A percentile compares a stretch with the other conserved stretches of the same genome.
Conservation (phyloP, 208 protist species). For the Trypanosoma vivax region DNA sequence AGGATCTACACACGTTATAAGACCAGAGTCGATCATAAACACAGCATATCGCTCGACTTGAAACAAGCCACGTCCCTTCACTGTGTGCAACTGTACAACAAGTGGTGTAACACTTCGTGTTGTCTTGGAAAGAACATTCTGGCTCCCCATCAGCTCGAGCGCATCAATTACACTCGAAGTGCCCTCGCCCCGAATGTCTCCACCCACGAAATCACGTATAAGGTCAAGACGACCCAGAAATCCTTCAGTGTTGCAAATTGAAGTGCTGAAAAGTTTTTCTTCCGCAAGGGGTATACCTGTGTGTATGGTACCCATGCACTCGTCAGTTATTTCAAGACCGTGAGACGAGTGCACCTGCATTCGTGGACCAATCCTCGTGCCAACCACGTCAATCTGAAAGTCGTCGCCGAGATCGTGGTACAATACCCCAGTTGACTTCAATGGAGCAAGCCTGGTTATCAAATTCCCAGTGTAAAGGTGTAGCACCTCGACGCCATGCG, state of each 20-base stretch:
- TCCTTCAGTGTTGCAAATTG: slow-evolving; percentile 78
- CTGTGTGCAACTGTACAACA: slow-evolving; percentile 67
- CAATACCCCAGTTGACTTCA: slow-evolving; percentile 38
- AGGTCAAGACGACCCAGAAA: slow-evolving; percentile 72
- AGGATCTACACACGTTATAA: slow-evolving; percentile 78
- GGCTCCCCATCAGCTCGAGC: slow-evolving; percentile 80
- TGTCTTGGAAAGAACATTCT: slow-evolving; percentile 42
- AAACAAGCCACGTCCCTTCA: slow-evolving; percentile 38
- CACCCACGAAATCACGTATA: slow-evolving; percentile 74
- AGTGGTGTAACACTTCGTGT: slow-evolving; percentile 57
- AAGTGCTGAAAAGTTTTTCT: slow-evolving; percentile 49
- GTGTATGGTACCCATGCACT: slow-evolving; percentile 67
- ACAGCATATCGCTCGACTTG: slow-evolving; percentile 73
- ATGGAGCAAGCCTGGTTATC: slow-evolving; percentile 57
- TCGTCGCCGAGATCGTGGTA: slow-evolving; percentile 90
- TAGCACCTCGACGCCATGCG: slow-evolving; percentile 72
- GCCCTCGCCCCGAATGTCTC: slow-evolving; percentile 49
- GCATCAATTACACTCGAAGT: slow-evolving; percentile 36
- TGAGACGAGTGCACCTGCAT: slow-evolving; percentile 28
- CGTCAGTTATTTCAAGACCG: slow-evolving; percentile 51
- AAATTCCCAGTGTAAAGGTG: slow-evolving; percentile 84
- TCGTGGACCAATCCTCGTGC: slow-evolving; percentile 49
- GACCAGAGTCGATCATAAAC: slow-evolving; percentile 80
- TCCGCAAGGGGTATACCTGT: slow-evolving; percentile 44
- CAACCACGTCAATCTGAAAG: slow-evolving; percentile 64